phyloP scores from a whole-genome alignment of 192 early-diverging fungal genomes.

The Phlyctochytrium planicorne region DNA sequence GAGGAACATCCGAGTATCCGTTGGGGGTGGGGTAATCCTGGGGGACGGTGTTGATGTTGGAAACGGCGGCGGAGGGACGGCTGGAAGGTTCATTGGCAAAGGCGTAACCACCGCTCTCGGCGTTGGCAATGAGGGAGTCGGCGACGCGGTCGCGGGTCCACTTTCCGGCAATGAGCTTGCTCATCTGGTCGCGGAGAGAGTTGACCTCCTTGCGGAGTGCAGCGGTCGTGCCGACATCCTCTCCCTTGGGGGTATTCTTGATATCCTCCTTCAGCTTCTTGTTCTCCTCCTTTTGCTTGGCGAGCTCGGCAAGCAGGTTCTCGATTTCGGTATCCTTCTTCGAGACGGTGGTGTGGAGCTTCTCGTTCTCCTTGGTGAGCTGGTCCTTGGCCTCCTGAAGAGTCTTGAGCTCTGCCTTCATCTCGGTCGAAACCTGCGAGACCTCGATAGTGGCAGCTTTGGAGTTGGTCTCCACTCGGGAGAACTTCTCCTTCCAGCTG shows the following conservation, averaged over 20 bases:
- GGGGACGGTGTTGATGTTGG: neutral
- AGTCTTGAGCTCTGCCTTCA: slow-evolving; percentile 56
- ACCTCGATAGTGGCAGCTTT: slow-evolving; percentile 52
- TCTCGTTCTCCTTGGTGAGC: slow-evolving; percentile 61
- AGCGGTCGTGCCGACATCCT: slow-evolving; percentile 63
- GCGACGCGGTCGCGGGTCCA: slow-evolving; percentile 53
- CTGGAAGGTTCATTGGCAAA: neutral
- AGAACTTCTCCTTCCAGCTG: slow-evolving; percentile 66
- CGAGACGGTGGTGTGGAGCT: slow-evolving; percentile 55
- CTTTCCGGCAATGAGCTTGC: slow-evolving; percentile 64
- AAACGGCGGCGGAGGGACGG: neutral
- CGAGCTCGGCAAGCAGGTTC: slow-evolving; percentile 53
- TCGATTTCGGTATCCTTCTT: slow-evolving; percentile 64
- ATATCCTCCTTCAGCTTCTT: slow-evolving; percentile 56
- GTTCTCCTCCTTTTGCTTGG: slow-evolving; percentile 64
- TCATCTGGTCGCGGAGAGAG: slow-evolving; percentile 68
- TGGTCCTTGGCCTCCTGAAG: slow-evolving; percentile 58
- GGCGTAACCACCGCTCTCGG: neutral
- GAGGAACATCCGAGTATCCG: neutral
- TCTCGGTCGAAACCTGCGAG: slow-evolving; percentile 54
- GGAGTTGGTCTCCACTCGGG: slow-evolving; percentile 56
- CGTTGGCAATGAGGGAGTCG: slow-evolving; percentile 31
- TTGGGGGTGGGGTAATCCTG: neutral
- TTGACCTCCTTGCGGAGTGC: slow-evolving; percentile 69
- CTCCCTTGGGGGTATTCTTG: slow-evolving; percentile 42